Evolutionary conservation across 768 basidiomycete species (phyloP), one percentile per base, ranked within the genome.

Genomic region (Podaxis sp.): DNA sequence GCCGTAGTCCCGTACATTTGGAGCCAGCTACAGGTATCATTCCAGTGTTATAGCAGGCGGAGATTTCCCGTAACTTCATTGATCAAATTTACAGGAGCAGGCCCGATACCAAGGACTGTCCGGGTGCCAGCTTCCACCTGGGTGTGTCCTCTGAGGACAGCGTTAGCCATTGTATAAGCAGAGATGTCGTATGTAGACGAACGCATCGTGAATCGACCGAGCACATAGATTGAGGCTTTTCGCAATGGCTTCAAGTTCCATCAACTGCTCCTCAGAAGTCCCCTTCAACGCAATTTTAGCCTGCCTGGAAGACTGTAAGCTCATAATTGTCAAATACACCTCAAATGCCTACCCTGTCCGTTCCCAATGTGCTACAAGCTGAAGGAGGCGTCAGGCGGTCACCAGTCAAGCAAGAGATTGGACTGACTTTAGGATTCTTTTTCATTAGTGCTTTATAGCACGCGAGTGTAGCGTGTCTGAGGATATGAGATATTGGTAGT

Each of bases 231-330:
- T 92, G 17, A 97, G 80, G 65, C 88, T 90, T 72, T 92, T 89
- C 1, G 96, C 96, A 38, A 90, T 84, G 0, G 93, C 90, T 70
- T 97, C 91, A 2, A 99, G 81, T 57, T 92, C 83, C 6, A 94
- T 76, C 3, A 99, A 74, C 68, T 97, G 89, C 30, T 96, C 93
- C 72, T 96, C 95, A 0, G 87, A 90, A 0, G 79, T 83, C 7
- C 81, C 89, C 72, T 87, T 89, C 24, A 99, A 79, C 2, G 96
- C 95, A 49, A 99, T 90, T 77, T 99, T 99, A 17, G 97, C 94
- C 84, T 99, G 96, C 0, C 96, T 97, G 38, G 33, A 48, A 26
- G 58, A 62, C 24, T 53, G 30, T 39, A 57, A n/a, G n/a, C 44
- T 19, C 33, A 22, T 24, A 17, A 36, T 24, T 46, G 11, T 38